Evolutionary conservation across 108 stramenopile genomes (phyloP).

Genomic region (Cyclotella cryptica): DNA sequence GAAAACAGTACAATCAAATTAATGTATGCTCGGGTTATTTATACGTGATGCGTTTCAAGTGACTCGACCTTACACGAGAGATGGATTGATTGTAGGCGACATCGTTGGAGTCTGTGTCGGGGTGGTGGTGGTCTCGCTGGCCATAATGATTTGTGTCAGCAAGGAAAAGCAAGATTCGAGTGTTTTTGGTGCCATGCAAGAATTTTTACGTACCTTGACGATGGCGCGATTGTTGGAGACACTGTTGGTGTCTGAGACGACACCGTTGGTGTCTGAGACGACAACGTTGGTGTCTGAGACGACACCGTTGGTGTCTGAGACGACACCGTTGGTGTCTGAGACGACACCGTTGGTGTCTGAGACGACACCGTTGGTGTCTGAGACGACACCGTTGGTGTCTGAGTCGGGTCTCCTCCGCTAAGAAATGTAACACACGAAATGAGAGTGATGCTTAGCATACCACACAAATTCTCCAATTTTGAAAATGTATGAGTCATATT

Average conservation of each 20-base stretch:
- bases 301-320: no score
- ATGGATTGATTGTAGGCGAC: neutral
- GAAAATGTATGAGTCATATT: neutral
- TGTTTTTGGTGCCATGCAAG: neutral
- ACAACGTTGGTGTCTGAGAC: neutral
- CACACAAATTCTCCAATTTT: no score
- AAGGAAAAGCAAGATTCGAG: neutral
- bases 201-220: neutral
- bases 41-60: neutral
- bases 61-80: neutral
- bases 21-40: no score
- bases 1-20: no score
- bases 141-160: neutral
- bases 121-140: neutral
- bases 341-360: no score
- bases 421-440: no score
- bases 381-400: no score
- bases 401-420: no score
- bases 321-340: no score
- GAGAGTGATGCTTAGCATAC: no score
- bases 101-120: neutral
- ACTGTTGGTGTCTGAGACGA: neutral
- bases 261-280: neutral
- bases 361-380: no score
- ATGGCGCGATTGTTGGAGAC: neutral